These are phyloP conservation scores for Diaporthe vaccinii DNA, from an alignment of 2,329 filamentous ascomycete species.

Conservation along the genomic window DNA sequence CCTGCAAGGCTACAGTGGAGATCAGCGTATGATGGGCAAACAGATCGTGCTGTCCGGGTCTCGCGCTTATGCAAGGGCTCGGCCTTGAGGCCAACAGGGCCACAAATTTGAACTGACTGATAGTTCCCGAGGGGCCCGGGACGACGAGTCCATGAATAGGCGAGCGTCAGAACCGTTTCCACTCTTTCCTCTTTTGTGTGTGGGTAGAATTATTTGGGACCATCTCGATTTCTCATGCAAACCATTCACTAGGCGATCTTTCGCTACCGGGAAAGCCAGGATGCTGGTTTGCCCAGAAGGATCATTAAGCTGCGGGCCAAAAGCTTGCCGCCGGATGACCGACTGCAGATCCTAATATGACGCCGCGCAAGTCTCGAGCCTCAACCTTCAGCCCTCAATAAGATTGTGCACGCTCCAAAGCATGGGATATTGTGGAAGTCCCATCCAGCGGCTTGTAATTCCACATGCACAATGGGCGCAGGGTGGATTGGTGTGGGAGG, in stretches of 20 bases:
- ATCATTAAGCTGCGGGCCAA: background rate
- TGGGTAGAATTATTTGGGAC: background rate
- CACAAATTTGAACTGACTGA: background rate
- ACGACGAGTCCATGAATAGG: conserved; percentile 4
- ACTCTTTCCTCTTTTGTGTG: background rate
- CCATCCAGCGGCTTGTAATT: background rate
- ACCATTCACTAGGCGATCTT: conserved; percentile 4
- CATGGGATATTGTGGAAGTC: conserved; percentile 15
- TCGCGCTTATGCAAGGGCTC: conserved; percentile 22
- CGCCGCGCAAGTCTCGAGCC: conserved; percentile 3
- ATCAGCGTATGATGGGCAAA: conserved; percentile 13
- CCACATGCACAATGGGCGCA: background rate
- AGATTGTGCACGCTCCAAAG: conserved; percentile 2
- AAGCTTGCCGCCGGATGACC: background rate
- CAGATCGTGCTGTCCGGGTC: background rate
- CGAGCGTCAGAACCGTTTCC: conserved; percentile 29
- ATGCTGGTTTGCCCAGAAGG: background rate
- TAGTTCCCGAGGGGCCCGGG: conserved; percentile 24
- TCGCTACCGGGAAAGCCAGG: conserved; percentile 13
- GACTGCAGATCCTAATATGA: conserved; percentile 24
- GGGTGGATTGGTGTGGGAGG: background rate
- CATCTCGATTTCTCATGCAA: conserved; percentile 17
- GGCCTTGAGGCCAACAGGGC: background rate
- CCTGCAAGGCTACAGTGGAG: background rate
- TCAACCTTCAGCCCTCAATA: background rate